Evolutionary conservation across 163 green algal genomes (phyloP).

Genomic region (Dunaliella salina): DNA sequence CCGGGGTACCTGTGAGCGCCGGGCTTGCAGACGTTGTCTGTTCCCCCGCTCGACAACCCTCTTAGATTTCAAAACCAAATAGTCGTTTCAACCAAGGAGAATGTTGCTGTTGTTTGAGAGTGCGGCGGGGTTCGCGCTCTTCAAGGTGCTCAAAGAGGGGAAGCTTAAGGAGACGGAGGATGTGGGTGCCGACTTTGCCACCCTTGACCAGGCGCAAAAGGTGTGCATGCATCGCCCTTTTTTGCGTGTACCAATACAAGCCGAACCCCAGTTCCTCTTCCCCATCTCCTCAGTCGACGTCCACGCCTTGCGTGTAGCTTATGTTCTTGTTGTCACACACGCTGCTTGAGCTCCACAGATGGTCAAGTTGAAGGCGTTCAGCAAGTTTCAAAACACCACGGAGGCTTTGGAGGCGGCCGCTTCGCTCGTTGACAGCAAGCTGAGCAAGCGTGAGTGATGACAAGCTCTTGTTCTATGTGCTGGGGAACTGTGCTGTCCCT

Average conservation of each 20-base stretch:
- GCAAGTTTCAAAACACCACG: conserved; percentile 96
- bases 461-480: background rate
- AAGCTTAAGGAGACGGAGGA: conserved; percentile 82
- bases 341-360: conserved; percentile 53
- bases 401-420: conserved; percentile 92
- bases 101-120: conserved; percentile 97
- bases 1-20: too few relatives aligned
- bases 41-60: too few relatives aligned
- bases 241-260: too few relatives aligned
- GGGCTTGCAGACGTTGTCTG: too few relatives aligned
- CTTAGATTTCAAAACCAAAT: background rate
- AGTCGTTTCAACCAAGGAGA: conserved; percentile 1
- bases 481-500: background rate
- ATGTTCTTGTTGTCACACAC: background rate
- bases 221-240: conserved; percentile 25
- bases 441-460: conserved; percentile 79
- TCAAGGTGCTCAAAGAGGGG: conserved; percentile 91
- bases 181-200: conserved; percentile 79
- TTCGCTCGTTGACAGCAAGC: conserved; percentile 90
- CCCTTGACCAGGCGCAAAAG: conserved; percentile 72
- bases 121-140: conserved; percentile 91
- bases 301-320: too few relatives aligned
- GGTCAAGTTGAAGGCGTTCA: conserved; percentile 96
- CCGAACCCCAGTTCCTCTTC: background rate
- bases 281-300: background rate